Evolutionary conservation across 1,284 basidiomycete species (phyloP), one percentile per base, ranked within the genome.

Genomic region (Inonotus hispidus): DNA sequence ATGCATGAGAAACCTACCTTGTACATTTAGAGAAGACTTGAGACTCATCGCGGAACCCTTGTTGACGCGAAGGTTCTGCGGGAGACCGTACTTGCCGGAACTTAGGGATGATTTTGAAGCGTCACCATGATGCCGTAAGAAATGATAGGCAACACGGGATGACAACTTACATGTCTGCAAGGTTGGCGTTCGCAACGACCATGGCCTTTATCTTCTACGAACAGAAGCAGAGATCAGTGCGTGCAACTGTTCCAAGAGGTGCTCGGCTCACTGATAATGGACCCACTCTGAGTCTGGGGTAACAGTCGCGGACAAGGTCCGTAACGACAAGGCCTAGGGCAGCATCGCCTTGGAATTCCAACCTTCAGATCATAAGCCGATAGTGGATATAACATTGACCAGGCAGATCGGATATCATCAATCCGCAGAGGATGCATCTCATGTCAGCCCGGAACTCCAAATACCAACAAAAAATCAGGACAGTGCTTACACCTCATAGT

Each of bases 321-420:
- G 89, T 90, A 27, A 90, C 82, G 32, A 83, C 74, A 21, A 90
- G 71, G 16, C 82, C 82, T 0, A 91, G 75, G 29, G 91, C 87
- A 5, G 82, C 76, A 67, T 91, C 88, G 0, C 89, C 88, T 2
- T 90, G 73, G 70, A 88, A 85, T 68, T 91, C 88, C 59, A 81
- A 79, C 69, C 88, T 91, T 67, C 14, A 35, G 19, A 25, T 46
- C 19, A 39, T 32, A 19, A 7, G 50, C 27, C 16, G 19, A 43
- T 27, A 53, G n/a, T 46, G 35, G 54, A 23, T 46, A 50, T 23
- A 41, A 21, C 41, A n/a, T 11, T n/a, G 32, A 19, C 35, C 41
- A 25, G 35, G 29, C 16, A 16, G 47, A 53, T 43, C 38, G 43
- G 41, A n/a, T 50, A 53, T 21, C 58, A 59, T 53, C 49, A 59